phyloP scores from a whole-genome alignment of 1,139 yeast genomes.

The Eremothecium coryli region DNA sequence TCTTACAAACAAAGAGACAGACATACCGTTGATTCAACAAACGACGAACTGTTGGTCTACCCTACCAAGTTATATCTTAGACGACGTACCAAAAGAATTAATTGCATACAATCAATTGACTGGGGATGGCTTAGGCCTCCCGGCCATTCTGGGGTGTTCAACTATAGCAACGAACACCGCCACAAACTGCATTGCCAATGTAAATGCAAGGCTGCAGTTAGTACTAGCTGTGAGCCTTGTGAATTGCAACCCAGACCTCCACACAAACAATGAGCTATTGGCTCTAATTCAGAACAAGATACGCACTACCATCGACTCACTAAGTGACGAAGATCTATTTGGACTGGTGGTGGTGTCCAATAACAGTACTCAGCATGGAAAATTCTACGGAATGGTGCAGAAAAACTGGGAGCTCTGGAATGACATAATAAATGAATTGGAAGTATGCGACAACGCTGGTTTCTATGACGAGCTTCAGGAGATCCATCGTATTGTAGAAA shows the following conservation, averaged over 20 bases:
- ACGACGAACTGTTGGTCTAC: slow-evolving; percentile 46
- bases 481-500: slow-evolving; percentile 10
- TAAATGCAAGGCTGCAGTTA: slow-evolving; percentile 30
- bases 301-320: slow-evolving; percentile 24
- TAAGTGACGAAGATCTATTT: slow-evolving; percentile 41
- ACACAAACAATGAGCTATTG: slow-evolving; percentile 33
- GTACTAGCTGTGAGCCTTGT: slow-evolving; percentile 41
- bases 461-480: slow-evolving; percentile 9
- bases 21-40: slow-evolving; percentile 38
- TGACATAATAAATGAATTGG: slow-evolving; percentile 37
- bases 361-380: slow-evolving; percentile 38
- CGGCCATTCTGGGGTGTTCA: slow-evolving; percentile 15
- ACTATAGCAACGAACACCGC: slow-evolving; percentile 27
- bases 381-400: slow-evolving; percentile 46
- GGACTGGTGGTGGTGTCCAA: slow-evolving; percentile 49
- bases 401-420: slow-evolving; percentile 54
- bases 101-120: slow-evolving; percentile 33
- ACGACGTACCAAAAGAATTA: slow-evolving; percentile 36
- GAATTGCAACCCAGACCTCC: slow-evolving; percentile 28
- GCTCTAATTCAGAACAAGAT: slow-evolving; percentile 29
- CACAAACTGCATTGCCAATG: slow-evolving; percentile 15
- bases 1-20: slow-evolving; percentile 11
- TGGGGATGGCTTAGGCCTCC: slow-evolving; percentile 34
- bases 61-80: slow-evolving; percentile 18
- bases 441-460: slow-evolving; percentile 23